phyloP scores from a whole-genome alignment of 306 rosid genomes.

The Comarum palustre region DNA sequence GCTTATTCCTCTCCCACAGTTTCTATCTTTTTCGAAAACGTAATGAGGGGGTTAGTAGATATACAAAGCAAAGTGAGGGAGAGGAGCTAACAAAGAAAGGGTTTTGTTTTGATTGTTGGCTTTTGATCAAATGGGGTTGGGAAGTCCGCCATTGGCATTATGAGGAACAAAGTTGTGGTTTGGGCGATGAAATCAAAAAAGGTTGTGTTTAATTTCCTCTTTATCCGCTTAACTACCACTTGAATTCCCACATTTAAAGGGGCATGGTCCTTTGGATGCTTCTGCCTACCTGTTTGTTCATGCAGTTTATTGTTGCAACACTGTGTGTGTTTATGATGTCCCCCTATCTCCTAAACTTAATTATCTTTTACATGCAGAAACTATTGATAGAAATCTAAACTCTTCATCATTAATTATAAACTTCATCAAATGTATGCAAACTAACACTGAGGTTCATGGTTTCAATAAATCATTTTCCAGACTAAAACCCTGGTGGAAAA shows the following conservation, averaged over 20 bases:
- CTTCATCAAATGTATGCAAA: background rate
- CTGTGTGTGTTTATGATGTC: background rate
- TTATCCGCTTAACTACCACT: slow-evolving; percentile 35
- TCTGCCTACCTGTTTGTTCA: background rate
- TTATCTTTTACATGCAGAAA: background rate
- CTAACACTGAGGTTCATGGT: background rate
- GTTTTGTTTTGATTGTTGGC: slow-evolving; percentile 21
- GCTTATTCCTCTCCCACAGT: background rate
- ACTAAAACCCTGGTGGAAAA: background rate
- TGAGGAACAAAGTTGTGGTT: slow-evolving; percentile 20
- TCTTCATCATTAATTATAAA: background rate
- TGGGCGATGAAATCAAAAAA: slow-evolving; percentile 36
- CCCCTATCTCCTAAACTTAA: background rate
- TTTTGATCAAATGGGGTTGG: slow-evolving; percentile 24
- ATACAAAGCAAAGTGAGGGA: slow-evolving; percentile 15
- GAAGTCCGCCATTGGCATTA: slow-evolving; percentile 25
- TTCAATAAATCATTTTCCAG: background rate
- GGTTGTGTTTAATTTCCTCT: slow-evolving; percentile 22
- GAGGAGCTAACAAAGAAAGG: slow-evolving; percentile 28
- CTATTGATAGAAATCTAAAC: background rate
- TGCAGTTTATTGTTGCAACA: slow-evolving; percentile 12
- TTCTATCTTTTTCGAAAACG: background rate
- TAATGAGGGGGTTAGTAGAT: background rate
- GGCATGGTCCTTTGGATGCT: slow-evolving; percentile 22
- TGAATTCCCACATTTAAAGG: slow-evolving; percentile 17